These are phyloP conservation scores for Daldinia caldariorum DNA, from an alignment of 495 filamentous ascomycete species.

Conservation along the genomic window DNA sequence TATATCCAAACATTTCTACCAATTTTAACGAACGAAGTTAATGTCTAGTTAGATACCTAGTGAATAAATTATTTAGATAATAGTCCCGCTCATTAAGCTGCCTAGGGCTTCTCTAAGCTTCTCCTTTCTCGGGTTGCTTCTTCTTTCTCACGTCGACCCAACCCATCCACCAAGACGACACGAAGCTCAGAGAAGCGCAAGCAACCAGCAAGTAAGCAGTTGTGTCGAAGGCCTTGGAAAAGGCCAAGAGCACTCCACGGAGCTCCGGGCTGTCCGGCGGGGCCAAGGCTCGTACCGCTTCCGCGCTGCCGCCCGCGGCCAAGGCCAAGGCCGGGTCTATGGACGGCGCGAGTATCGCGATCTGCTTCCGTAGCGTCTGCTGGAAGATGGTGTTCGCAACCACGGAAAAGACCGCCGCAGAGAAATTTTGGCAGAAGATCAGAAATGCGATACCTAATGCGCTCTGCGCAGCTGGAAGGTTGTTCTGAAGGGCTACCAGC, in stretches of 20 bases:
- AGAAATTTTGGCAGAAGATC: constrained; percentile 64
- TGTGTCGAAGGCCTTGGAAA: constrained; percentile 52
- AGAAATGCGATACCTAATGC: constrained; percentile 62
- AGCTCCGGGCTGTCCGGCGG: constrained; percentile 50
- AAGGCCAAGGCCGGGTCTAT: constrained; percentile 50
- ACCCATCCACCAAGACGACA: constrained; percentile 60
- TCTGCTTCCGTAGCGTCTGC: constrained; percentile 52
- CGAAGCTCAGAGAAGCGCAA: constrained; percentile 40
- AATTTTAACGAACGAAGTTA: not conserved
- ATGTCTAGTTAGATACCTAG: no score
- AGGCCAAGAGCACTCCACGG: constrained; percentile 53
- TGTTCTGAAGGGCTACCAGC: constrained; percentile 65
- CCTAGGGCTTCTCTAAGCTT: constrained; percentile 8
- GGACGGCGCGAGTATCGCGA: constrained; percentile 51
- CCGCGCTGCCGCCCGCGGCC: constrained; percentile 52
- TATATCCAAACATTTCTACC: not conserved
- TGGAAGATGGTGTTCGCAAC: constrained; percentile 62
- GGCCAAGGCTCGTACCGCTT: constrained; percentile 54
- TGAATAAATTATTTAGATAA: not conserved
- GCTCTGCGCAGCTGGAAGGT: constrained; percentile 55
- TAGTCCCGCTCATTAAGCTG: not conserved
- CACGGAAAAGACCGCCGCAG: constrained; percentile 62
- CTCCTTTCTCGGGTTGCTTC: constrained; percentile 41
- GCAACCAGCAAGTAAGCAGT: constrained; percentile 56
- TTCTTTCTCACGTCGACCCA: constrained; percentile 64